Conservation (phyloP, 495 filamentous ascomycete genomes). For the Aspergillus steynii region DNA sequence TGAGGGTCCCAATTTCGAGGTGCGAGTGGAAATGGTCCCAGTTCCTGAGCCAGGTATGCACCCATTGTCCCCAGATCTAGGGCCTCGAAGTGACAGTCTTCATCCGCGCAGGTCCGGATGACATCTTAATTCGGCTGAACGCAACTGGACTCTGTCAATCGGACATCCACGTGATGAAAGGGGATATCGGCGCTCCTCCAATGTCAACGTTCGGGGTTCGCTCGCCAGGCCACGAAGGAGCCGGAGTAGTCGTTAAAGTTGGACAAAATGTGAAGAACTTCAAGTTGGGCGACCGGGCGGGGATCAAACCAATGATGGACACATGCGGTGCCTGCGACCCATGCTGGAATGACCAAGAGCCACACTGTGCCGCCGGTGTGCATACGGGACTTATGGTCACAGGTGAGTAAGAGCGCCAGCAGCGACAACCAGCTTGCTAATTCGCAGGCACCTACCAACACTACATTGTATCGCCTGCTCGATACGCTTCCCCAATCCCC, state of each 20-base stretch:
- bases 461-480: slow-evolving; percentile 62
- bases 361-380: slow-evolving; percentile 36
- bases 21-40: slow-evolving; percentile 52
- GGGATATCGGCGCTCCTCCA: slow-evolving; percentile 43
- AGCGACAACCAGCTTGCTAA: background rate
- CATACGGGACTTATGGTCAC: slow-evolving; percentile 37
- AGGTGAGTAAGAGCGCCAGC: slow-evolving; percentile 22
- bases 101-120: slow-evolving; percentile 38
- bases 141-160: slow-evolving; percentile 50
- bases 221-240: slow-evolving; percentile 58
- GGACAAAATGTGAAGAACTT: slow-evolving; percentile 53
- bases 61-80: background rate
- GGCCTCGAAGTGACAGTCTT: background rate
- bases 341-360: slow-evolving; percentile 48
- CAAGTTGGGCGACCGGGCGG: slow-evolving; percentile 59
- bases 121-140: slow-evolving; percentile 49
- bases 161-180: slow-evolving; percentile 51
- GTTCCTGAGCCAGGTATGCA: slow-evolving; percentile 52
- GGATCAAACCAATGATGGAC: slow-evolving; percentile 56
- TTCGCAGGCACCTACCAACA: slow-evolving; percentile 63
- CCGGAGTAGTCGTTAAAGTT: slow-evolving; percentile 55
- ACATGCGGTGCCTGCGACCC: slow-evolving; percentile 52
- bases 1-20: slow-evolving; percentile 52
- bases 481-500: slow-evolving; percentile 67
- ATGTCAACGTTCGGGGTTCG: slow-evolving; percentile 50